Base-by-base conservation (phyloP, 208 protist species). In the Jaenimonas drosophilae region DNA sequence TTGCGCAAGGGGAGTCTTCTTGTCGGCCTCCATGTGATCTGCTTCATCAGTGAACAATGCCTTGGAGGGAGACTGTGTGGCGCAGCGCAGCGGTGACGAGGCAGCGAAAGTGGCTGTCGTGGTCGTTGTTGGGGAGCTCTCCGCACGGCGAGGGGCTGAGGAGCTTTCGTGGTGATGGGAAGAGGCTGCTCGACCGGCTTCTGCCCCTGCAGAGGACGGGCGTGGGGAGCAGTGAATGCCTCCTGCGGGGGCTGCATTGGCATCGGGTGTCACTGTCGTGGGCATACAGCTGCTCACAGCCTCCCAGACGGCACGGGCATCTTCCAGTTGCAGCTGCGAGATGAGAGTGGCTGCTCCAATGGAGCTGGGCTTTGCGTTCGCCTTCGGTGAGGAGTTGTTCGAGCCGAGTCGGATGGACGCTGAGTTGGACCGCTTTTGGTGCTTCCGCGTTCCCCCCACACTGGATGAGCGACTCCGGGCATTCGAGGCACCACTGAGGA, bases 281-380 rank as follows among this genome's bases (percentile, higher is more conserved):
- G 16, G 21, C 26, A 12, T 32, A 23, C 11, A 58, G 23, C n/a
- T 33, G 33, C 52, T 58, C 16, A 60, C 25, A 4, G 54, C 54
- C 12, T 50, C 37, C 54, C 54, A 60, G n/a, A 60, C 38, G 5
- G 19, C 14, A 42, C 32, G 17, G 14, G 54, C 54, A 26, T 60
- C 41, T 33, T 60, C 54, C n/a, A 60, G 28, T 25, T 60, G 43
- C 20, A 28, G 29, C n/a, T 17, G 24, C 4, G 54, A 48, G 19
- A 50, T 20, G 3, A 17, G 11, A 42, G 16, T 7, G 23, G 23
- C 7, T 6, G 37, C n/a, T 17, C n/a, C 37, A n/a, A n/a, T n/a
- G n/a, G n/a, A n/a, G 11, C 16, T 11, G 9, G 37, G n/a, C 16
- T 11, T 7, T 16, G 31, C 14, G 6, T 20, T 20, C 7, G 11